Evolutionary conservation across 2,329 filamentous ascomycete species (phyloP).

Genomic region (Uncinocarpus reesii): DNA sequence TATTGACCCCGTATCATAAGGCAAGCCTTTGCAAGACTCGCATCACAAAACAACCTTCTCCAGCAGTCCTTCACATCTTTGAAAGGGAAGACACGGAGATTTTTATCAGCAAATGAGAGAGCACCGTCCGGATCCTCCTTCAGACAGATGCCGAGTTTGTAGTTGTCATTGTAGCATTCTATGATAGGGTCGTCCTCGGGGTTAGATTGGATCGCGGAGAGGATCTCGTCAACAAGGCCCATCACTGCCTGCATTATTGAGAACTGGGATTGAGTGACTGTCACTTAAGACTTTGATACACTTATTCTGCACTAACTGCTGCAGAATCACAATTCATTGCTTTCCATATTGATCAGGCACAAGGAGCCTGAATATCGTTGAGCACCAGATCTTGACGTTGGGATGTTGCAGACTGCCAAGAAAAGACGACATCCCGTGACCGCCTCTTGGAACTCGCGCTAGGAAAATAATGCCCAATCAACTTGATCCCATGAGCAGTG

Average conservation of each 20-base stretch:
- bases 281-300: too few species aligned
- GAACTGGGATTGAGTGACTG: too few species aligned
- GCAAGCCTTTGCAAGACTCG: slow-evolving; percentile 41
- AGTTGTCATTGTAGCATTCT: slow-evolving; percentile 26
- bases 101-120: slow-evolving; percentile 41
- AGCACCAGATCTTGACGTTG: too few species aligned
- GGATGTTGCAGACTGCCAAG: too few species aligned
- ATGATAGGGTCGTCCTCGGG: slow-evolving; percentile 30
- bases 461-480: too few species aligned
- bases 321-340: too few species aligned
- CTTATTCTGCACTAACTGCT: too few species aligned
- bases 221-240: neutral
- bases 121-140: slow-evolving; percentile 33
- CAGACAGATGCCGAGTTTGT: slow-evolving; percentile 21
- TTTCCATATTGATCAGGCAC: too few species aligned
- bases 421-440: too few species aligned
- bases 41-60: slow-evolving; percentile 49
- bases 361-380: too few species aligned
- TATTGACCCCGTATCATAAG: slow-evolving; percentile 20
- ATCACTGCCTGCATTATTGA: slow-evolving; percentile 1
- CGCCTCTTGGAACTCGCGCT: too few species aligned
- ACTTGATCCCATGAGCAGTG: too few species aligned
- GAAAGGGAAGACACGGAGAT: slow-evolving; percentile 48
- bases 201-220: slow-evolving; percentile 19
- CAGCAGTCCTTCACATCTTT: slow-evolving; percentile 47